Base-by-base conservation (phyloP, 148 eudicot genomes). In the Spergularia bocconei region DNA sequence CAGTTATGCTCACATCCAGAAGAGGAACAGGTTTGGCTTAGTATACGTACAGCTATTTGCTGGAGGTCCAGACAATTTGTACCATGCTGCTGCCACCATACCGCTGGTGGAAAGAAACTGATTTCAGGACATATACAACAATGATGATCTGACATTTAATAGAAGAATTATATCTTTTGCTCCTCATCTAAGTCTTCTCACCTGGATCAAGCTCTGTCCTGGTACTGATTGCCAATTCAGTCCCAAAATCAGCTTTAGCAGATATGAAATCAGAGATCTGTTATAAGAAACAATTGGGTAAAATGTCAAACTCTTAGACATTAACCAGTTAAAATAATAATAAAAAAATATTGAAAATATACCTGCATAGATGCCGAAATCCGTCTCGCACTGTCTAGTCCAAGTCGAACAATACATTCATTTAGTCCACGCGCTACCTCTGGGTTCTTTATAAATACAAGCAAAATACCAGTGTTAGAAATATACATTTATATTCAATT, bases 1-100 rank as follows among this genome's bases (percentile, higher is more conserved):
- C 97, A 91, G 29, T 85, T 84, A 82, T 93, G 98, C 70, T 91
- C 97, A 77, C 92, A 91, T 36, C 92, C 98, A 74, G 87, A 85
- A 56, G 94, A 89, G 41, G 97, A 89, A 75, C 97, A 93, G 14
- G 94, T 88, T 73, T 93, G 98, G 82, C 98, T 93, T 79, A 93
- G 77, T 81, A 93, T 88, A 69, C 93, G 91, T 63, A 93, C 90
- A 84, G 98, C 90, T 57, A 93, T 85, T 51, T 84, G 73, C 79
- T 90, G 98, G 82, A 93, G 80, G 81, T 93, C 98, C 85, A 88
- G 85, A 79, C 97, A 93, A 84, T 88, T 89, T 70, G 91, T 87
- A 59, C 98, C 98, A 80, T 93, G 97, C 72, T 93, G 97, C 80
- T 91, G 98, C 98, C 98, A 93, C 97, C 98, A 93, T 79, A 93